Evolutionary conservation across 768 basidiomycete genomes (phyloP).

Genomic region (Psilocybe cyanescens): DNA sequence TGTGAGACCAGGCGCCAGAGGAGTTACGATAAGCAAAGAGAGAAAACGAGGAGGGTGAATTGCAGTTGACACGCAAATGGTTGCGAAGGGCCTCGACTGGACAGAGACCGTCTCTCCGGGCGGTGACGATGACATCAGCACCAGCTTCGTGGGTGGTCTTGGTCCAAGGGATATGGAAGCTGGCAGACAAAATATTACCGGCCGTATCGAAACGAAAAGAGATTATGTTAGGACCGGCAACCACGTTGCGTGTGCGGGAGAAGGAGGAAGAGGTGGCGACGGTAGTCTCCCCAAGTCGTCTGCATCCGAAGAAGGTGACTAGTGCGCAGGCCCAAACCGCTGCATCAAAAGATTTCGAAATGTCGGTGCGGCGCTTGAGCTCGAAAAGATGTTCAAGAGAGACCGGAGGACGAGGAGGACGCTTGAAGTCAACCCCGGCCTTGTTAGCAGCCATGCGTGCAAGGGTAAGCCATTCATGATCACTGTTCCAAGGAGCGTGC

Average conservation of each 20-base stretch:
- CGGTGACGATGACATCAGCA: constrained; percentile 17
- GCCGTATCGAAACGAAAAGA: background rate
- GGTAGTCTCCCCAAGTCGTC: constrained; percentile 31
- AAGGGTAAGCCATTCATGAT: constrained; percentile 26
- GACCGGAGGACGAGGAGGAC: constrained; percentile 32
- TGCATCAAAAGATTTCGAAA: constrained; percentile 30
- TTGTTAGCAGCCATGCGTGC: constrained; percentile 20
- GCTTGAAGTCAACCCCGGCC: constrained; percentile 19
- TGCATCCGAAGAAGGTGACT: constrained; percentile 38
- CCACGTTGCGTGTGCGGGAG: background rate
- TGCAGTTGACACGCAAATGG: background rate
- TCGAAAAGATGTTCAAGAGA: constrained; percentile 34
- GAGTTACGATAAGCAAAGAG: background rate
- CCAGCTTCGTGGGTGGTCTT: constrained; percentile 28
- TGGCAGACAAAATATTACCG: background rate
- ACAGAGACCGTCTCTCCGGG: constrained; percentile 2
- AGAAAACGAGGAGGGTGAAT: background rate
- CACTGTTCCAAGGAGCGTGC: constrained; percentile 38
- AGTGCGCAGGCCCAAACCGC: constrained; percentile 38
- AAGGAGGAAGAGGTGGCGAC: constrained; percentile 11
- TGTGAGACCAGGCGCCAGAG: background rate
- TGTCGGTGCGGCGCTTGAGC: constrained; percentile 24
- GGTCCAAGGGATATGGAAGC: constrained; percentile 35
- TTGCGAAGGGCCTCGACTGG: constrained; percentile 9
- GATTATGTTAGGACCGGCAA: background rate